These are phyloP conservation scores for Exophiala sp. DNA, from an alignment of 2,329 filamentous ascomycete genomes.

Conservation along the genomic window DNA sequence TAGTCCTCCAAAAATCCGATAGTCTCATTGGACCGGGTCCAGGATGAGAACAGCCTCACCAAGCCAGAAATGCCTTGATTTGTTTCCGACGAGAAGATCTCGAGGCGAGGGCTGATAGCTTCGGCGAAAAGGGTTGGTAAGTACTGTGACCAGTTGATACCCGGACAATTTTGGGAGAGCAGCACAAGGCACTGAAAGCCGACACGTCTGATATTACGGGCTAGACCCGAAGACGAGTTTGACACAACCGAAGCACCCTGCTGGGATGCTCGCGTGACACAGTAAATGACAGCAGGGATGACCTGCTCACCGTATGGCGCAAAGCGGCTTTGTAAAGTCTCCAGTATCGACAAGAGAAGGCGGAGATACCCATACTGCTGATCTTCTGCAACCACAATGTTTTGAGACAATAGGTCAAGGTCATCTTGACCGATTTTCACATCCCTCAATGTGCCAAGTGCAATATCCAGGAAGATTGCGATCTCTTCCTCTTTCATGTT, in stretches of 20 bases:
- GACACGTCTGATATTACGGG: constrained; percentile 50
- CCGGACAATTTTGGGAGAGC: constrained; percentile 69
- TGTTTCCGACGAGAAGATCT: constrained; percentile 77
- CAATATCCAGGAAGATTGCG: constrained; percentile 76
- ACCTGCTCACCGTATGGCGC: constrained; percentile 64
- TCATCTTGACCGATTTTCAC: constrained; percentile 51
- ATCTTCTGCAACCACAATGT: constrained; percentile 62
- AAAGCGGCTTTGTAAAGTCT: constrained; percentile 74
- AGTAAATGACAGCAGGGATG: constrained; percentile 76
- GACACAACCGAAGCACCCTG: constrained; percentile 32
- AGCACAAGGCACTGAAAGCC: constrained; percentile 80
- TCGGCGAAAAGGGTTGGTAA: constrained; percentile 68
- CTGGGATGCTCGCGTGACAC: constrained; percentile 63
- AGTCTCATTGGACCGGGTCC: constrained; percentile 66
- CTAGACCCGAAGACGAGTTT: constrained; percentile 32
- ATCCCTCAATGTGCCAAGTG: constrained; percentile 66
- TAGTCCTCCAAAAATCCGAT: constrained; percentile 67
- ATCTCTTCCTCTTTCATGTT: constrained; percentile 72
- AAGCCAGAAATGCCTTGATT: constrained; percentile 84
- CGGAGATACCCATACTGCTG: constrained; percentile 90
- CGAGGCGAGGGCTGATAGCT: constrained; percentile 71
- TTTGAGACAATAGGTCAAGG: constrained; percentile 52
- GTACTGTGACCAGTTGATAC: constrained; percentile 70
- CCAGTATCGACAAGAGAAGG: constrained; percentile 70
- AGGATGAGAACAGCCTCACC: constrained; percentile 75